Evolutionary conservation across 2,329 filamentous ascomycete species (phyloP), one percentile per base, ranked within the genome.

Genomic region (Tolypocladium album): DNA sequence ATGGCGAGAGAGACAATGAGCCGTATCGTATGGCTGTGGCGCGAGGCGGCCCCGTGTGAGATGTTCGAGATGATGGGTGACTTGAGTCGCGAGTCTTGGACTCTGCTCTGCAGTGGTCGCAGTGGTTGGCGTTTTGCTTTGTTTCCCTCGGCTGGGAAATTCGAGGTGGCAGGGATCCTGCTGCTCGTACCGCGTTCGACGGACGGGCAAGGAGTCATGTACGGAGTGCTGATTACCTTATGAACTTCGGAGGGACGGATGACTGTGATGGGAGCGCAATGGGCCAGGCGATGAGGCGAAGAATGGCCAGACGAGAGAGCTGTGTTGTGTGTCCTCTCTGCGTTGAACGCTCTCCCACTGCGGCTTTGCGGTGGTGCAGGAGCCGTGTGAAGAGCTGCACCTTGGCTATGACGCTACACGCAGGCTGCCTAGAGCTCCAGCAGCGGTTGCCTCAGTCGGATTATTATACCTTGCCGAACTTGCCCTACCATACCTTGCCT

Each of bases 131-230:
- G 24, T 42, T 56, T 42, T 43, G 38, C 38, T 58, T 52, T 58
- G 56, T 58, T 27, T 27, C 43, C 47, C 43, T 58, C 56, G 56
- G 56, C 56, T 50, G 56, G 42, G 47, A 58, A 40, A 50, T 58
- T 58, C 57, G 36, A 52, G 43, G 45, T 38, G 47, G 57, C 42
- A 47, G 57, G 43, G 34, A 24, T 42, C 7, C n/a, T 43, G 4
- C 27, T 13, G 20, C 43, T 24, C 31, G 47, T 58, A 40, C 43
- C 56, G 43, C 24, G 56, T 53, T 53, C 36, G 50, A 36, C 50
- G 6, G 50, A n/a, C 17, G 27, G 27, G 27, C n/a, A 34, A 53
- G 27, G 50, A 53, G 50, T 20, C 17, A 36, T 52, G 47, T 20
- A 11, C 34, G 7, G 34, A 3, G 34, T 36, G 9, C 50, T 27